Conservation (phyloP, 208 protist species). For the Zelonia costaricensis region DNA sequence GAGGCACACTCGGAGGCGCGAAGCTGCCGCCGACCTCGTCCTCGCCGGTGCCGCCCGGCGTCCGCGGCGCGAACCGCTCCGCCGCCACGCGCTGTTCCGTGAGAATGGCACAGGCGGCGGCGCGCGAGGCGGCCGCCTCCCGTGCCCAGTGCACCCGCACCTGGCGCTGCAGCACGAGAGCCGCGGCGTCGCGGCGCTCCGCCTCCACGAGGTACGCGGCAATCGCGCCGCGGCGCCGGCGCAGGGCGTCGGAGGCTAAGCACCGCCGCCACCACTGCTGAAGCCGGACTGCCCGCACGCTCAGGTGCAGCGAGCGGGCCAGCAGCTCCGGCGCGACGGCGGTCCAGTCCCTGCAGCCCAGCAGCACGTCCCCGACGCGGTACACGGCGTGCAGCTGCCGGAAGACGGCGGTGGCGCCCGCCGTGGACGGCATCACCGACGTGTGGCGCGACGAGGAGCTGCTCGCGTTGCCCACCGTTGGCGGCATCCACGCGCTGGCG, state of each 20-base stretch:
- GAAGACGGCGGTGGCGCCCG: constrained; percentile 1
- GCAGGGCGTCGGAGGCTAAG: constrained; percentile 3
- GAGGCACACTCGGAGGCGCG: neutral
- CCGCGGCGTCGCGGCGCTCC: constrained; percentile 25
- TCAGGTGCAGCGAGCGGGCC: constrained; percentile 31
- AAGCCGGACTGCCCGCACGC: constrained; percentile 35
- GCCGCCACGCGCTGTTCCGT: constrained; percentile 28
- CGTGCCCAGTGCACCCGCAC: constrained; percentile 29
- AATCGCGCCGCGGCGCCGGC: neutral
- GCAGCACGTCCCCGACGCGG: constrained; percentile 13
- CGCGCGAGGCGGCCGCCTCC: neutral
- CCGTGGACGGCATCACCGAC: neutral
- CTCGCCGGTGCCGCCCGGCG: neutral
- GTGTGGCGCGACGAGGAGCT: neutral
- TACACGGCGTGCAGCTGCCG: constrained; percentile 6
- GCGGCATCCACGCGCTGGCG: neutral
- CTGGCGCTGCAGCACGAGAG: constrained; percentile 36
- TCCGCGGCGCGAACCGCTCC: neutral
- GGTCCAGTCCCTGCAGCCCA: constrained; percentile 9
- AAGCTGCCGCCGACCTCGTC: neutral
- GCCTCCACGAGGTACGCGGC: neutral
- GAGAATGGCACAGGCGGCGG: constrained; percentile 3
- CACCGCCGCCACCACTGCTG: constrained; percentile 48
- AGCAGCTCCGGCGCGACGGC: constrained; percentile 11
- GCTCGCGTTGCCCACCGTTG: neutral